Percentiles rank a stretch among this genome's conserved stretches.
Evolutionary conservation across 208 protist genomes (phyloP).

Genomic region (Crithidia thermophila): DNA sequence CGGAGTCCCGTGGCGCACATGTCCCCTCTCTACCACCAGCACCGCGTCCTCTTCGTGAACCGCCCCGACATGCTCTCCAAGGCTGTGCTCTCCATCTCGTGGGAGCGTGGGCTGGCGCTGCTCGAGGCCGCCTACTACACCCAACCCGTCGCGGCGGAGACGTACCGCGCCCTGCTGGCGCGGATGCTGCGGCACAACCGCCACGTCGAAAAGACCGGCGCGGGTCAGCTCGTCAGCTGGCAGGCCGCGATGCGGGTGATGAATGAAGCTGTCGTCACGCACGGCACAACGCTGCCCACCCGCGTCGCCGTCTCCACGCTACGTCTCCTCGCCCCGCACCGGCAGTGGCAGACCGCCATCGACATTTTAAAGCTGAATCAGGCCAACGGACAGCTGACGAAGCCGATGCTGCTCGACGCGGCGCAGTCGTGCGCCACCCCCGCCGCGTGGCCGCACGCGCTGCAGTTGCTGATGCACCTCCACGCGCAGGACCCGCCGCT

Average conservation of each 20-base stretch:
- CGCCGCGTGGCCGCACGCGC: slow-evolving; percentile 49
- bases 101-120: slow-evolving; percentile 65
- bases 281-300: slow-evolving; percentile 63
- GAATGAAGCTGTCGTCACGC: slow-evolving; percentile 63
- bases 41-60: slow-evolving; percentile 73
- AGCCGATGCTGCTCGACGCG: slow-evolving; percentile 77
- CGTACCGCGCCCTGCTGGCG: slow-evolving; percentile 73
- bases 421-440: slow-evolving; percentile 64
- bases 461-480: slow-evolving; percentile 59
- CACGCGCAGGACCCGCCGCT: slow-evolving; percentile 63
- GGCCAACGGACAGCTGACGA: slow-evolving; percentile 68
- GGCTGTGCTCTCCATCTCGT: slow-evolving; percentile 62
- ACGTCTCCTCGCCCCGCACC: slow-evolving; percentile 71
- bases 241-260: slow-evolving; percentile 61
- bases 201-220: slow-evolving; percentile 37
- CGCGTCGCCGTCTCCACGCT: slow-evolving; percentile 68
- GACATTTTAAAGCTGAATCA: slow-evolving; percentile 62
- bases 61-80: slow-evolving; percentile 80
- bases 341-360: slow-evolving; percentile 59
- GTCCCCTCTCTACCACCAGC: slow-evolving; percentile 77
- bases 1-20: slow-evolving; percentile 75
- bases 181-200: slow-evolving; percentile 86
- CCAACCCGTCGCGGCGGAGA: slow-evolving; percentile 54
- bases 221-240: slow-evolving; percentile 58
- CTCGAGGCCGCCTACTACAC: slow-evolving; percentile 77